Conservation (phyloP, 345 rosid genomes). For the Xanthoceras sorbifolium region DNA sequence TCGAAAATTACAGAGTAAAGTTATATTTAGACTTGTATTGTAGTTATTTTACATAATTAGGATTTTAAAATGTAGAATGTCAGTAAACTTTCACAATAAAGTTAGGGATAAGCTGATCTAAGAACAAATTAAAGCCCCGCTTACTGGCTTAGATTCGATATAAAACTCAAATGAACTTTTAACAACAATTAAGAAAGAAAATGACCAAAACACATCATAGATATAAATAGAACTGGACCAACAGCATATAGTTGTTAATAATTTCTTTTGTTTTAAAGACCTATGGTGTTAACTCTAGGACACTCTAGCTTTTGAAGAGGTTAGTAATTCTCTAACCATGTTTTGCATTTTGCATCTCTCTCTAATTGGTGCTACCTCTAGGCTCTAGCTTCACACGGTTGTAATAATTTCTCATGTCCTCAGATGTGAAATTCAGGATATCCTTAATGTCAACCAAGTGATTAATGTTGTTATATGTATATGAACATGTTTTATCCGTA, state of each 20-base stretch:
- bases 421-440: background rate
- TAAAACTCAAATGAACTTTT: background rate
- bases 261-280: background rate
- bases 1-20: no score
- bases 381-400: background rate
- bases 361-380: background rate
- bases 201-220: background rate
- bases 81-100: no score
- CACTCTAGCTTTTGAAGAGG: background rate
- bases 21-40: no score
- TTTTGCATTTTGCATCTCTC: background rate
- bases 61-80: no score
- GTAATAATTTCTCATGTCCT: background rate
- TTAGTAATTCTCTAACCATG: background rate
- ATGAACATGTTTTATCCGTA: background rate
- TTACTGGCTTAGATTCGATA: background rate
- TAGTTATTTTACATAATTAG: no score
- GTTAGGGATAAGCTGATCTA: no score
- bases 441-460: background rate
- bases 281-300: background rate
- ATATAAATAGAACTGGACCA: no score
- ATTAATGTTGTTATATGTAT: background rate
- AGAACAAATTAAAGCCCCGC: background rate
- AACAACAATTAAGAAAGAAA: background rate
- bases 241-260: no score